phyloP scores from a whole-genome alignment of 768 basidiomycete species.

The Nidularia pulvinata region DNA sequence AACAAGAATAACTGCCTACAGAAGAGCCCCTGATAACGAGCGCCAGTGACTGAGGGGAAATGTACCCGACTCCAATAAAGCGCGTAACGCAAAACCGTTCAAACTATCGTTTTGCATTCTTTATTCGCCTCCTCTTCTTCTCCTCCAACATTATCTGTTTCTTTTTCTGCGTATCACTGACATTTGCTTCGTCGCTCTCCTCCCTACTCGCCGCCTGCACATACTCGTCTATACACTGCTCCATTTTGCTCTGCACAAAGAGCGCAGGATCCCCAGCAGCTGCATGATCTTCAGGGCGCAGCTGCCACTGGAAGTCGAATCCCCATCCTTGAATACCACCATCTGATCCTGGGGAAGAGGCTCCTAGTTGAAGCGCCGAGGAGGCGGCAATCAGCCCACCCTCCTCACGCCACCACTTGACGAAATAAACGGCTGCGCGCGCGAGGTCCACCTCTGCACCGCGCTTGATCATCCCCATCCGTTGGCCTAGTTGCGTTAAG shows the following conservation, averaged over 20 bases:
- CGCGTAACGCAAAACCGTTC: too few species aligned
- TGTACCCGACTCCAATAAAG: too few species aligned
- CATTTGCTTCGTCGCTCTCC: slow-evolving; percentile 50
- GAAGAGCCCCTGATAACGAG: too few species aligned
- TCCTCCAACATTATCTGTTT: slow-evolving; percentile 46
- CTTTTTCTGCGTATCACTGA: slow-evolving; percentile 74
- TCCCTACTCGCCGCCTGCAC: slow-evolving; percentile 41
- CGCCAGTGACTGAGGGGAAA: too few species aligned
- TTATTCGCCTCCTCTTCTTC: slow-evolving; percentile 34
- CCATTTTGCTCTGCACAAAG: slow-evolving; percentile 67
- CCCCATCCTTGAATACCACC: slow-evolving; percentile 67
- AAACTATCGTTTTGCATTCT: slow-evolving; percentile 25
- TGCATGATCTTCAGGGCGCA: slow-evolving; percentile 22
- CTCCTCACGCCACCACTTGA: slow-evolving; percentile 86
- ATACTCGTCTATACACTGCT: slow-evolving; percentile 61
- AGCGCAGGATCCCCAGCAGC: slow-evolving; percentile 15
- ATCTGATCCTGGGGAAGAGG: neutral
- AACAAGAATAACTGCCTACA: too few species aligned
- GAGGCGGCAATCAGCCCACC: slow-evolving; percentile 51
- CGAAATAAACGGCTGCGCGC: slow-evolving; percentile 79
- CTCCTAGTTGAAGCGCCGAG: slow-evolving; percentile 17
- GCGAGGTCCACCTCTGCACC: slow-evolving; percentile 72
- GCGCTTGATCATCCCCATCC: slow-evolving; percentile 82
- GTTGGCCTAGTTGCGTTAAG: slow-evolving; percentile 63
- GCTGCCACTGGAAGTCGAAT: slow-evolving; percentile 80